Conservation (phyloP, 2,329 filamentous ascomycete species). For the Aureobasidium sp. region DNA sequence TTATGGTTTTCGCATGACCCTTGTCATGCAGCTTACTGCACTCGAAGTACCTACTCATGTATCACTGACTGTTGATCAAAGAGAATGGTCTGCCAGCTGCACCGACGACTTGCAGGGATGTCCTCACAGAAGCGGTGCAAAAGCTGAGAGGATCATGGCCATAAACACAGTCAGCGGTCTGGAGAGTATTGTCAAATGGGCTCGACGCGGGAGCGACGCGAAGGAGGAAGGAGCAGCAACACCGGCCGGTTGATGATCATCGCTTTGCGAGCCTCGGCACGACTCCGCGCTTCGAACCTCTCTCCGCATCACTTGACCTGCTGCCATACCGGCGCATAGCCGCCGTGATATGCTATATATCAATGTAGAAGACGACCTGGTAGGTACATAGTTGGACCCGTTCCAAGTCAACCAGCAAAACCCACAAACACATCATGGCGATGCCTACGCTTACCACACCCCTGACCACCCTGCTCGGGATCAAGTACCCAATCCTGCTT, state of each 20-base stretch:
- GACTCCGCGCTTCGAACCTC: not conserved
- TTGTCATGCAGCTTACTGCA: not conserved
- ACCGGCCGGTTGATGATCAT: not conserved
- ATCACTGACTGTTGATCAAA: not conserved
- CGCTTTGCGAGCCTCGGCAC: constrained; percentile 2
- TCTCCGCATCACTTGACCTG: not conserved
- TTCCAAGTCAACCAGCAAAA: not conserved
- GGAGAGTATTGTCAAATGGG: not conserved
- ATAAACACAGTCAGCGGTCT: not conserved
- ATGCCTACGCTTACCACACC: constrained; percentile 58
- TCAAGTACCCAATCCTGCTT: constrained; percentile 81
- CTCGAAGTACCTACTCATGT: not conserved
- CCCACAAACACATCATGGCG: not conserved
- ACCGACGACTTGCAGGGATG: not conserved
- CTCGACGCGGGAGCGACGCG: not conserved
- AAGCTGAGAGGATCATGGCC: not conserved
- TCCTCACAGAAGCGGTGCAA: not conserved
- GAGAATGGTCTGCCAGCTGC: not conserved
- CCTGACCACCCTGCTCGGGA: constrained; percentile 67
- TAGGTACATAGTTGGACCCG: not conserved
- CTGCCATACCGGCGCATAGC: not conserved
- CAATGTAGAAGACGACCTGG: not conserved
- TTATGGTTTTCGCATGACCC: not conserved
- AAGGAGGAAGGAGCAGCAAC: not conserved
- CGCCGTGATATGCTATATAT: not conserved